A percentile compares a stretch with the other conserved stretches of the same genome.
These are phyloP conservation scores for Talaromyces sp. DNA, from an alignment of 2,329 filamentous ascomycete species.

Conservation along the genomic window DNA sequence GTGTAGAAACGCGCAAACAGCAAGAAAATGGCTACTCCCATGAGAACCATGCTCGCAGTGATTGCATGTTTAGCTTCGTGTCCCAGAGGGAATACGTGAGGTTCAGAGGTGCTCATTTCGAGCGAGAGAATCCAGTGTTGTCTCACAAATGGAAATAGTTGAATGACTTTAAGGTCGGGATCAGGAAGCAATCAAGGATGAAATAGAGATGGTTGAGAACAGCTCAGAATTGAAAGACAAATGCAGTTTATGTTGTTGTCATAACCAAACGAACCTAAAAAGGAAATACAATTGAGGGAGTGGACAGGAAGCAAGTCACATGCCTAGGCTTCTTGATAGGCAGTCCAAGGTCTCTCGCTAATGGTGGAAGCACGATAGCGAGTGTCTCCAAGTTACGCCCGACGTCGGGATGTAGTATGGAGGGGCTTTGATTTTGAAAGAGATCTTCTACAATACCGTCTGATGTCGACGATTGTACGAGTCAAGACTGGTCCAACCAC, in stretches of 20 bases:
- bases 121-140: background rate
- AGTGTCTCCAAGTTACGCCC: background rate
- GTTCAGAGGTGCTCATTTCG: slow-evolving; percentile 20
- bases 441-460: background rate
- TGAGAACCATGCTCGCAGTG: slow-evolving; percentile 32
- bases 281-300: background rate
- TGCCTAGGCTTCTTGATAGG: background rate
- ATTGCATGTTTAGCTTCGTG: slow-evolving; percentile 27
- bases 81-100: slow-evolving; percentile 25
- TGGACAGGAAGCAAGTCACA: background rate
- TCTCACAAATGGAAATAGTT: background rate
- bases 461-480: background rate
- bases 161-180: background rate
- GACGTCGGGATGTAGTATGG: background rate
- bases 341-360: background rate
- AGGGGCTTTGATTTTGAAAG: background rate
- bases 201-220: background rate
- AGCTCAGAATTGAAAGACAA: background rate
- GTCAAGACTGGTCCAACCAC: background rate
- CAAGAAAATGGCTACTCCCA: slow-evolving; percentile 28
- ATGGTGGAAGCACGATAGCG: background rate
- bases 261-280: background rate
- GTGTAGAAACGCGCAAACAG: slow-evolving; percentile 34
- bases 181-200: background rate
- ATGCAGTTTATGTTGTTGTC: background rate